Conservation (phyloP, 2,329 filamentous ascomycete species). For the Calycina herbarum region DNA sequence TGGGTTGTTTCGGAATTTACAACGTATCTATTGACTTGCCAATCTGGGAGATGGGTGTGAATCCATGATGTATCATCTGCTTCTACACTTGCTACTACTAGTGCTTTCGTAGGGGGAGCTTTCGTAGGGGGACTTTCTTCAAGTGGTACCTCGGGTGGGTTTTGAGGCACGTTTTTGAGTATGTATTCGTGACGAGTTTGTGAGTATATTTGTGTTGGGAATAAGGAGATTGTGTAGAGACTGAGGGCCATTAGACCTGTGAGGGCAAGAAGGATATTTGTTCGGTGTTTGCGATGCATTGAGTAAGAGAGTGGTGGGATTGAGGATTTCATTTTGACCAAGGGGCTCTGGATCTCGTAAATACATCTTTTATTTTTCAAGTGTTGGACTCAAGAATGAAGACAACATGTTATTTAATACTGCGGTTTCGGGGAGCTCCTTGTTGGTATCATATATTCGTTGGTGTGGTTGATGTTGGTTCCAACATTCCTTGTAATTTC, state of each 20-base stretch:
- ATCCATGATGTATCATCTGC: conserved; percentile 44
- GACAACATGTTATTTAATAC: not conserved
- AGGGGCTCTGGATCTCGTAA: not conserved
- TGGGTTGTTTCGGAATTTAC: conserved; percentile 31
- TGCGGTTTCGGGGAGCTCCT: not conserved
- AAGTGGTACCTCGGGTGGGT: not conserved
- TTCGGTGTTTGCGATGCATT: not conserved
- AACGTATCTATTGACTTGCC: conserved; percentile 24
- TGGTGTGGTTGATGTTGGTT: not conserved
- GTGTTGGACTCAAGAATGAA: not conserved
- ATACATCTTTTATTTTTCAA: not conserved
- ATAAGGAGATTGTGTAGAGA: not conserved
- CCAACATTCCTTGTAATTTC: not conserved
- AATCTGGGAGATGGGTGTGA: conserved; percentile 41
- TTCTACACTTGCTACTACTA: conserved; percentile 39
- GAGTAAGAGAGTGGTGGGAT: not conserved
- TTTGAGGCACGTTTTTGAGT: not conserved
- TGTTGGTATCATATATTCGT: not conserved
- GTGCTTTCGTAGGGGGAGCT: conserved; percentile 11
- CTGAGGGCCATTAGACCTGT: not conserved
- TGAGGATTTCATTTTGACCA: not conserved
- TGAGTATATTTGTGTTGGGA: not conserved
- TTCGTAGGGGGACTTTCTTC: conserved; percentile 2
- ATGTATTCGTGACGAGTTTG: not conserved
- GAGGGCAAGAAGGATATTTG: not conserved